Evolutionary conservation across 139 green algal genomes (phyloP).

Genomic region (Klebsormidium nitens): DNA sequence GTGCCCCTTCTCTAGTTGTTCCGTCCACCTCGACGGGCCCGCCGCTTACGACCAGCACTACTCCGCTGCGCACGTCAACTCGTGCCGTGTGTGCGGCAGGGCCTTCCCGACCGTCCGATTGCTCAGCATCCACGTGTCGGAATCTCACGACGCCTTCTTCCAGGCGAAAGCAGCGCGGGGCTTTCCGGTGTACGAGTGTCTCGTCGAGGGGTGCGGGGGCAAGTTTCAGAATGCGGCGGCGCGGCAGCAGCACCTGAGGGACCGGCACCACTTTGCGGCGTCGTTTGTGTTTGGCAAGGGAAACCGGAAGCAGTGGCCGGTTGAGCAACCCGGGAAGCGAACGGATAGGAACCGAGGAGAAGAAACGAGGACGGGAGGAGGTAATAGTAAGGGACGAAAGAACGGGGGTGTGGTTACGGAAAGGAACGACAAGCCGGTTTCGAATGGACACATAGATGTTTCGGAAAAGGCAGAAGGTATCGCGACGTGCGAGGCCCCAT

Average conservation of each 20-base stretch:
- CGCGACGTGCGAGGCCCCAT: no score
- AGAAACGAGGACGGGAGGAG: no score
- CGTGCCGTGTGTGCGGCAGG: constrained; percentile 9
- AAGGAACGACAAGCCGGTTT: no score
- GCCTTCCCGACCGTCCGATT: constrained; percentile 24
- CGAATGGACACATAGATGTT: no score
- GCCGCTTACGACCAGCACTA: constrained; percentile 11
- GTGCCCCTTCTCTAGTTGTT: constrained; percentile 10
- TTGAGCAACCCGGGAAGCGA: no score
- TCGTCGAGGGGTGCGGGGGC: constrained; percentile 12
- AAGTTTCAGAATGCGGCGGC: constrained; percentile 8
- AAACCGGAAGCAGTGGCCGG: no score
- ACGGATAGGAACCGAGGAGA: no score
- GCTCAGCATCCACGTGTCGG: constrained; percentile 21
- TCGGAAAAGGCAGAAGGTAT: no score
- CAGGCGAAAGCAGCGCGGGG: constrained; percentile 21
- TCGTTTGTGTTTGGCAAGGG: constrained; percentile 20
- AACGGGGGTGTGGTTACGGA: no score
- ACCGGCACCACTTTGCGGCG: constrained; percentile 10
- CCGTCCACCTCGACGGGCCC: background rate
- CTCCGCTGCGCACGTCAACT: background rate
- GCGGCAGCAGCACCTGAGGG: constrained; percentile 19
- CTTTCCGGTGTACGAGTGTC: constrained; percentile 19
- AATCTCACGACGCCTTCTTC: constrained; percentile 27
- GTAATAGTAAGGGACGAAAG: no score